These are phyloP conservation scores for Dendrostoma leiphaemia DNA, from an alignment of 2,329 filamentous ascomycete genomes.

Conservation along the genomic window DNA sequence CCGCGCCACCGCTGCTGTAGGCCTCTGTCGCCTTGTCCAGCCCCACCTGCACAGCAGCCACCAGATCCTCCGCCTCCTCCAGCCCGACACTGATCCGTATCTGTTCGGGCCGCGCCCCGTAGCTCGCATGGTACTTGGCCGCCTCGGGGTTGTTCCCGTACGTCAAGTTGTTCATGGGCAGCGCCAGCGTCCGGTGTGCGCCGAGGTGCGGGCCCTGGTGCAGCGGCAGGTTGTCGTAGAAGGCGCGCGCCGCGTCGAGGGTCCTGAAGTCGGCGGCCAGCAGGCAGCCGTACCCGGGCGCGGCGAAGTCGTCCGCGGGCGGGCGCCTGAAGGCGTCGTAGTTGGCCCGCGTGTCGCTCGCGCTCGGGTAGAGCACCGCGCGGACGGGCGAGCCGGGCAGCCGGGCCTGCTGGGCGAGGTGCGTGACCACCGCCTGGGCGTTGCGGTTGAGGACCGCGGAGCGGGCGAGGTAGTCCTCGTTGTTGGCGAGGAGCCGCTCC, in stretches of 20 bases:
- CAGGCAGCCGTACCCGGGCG: conserved; percentile 54
- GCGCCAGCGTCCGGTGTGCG: conserved; percentile 47
- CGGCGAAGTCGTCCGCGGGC: conserved; percentile 41
- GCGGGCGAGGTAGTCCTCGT: conserved; percentile 51
- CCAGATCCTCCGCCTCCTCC: conserved; percentile 40
- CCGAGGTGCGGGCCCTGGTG: conserved; percentile 54
- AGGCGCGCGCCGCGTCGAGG: conserved; percentile 38
- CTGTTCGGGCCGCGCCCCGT: conserved; percentile 38
- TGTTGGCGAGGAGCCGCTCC: conserved; percentile 44
- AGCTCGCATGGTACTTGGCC: conserved; percentile 33
- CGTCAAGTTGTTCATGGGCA: conserved; percentile 46
- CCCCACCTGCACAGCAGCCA: conserved; percentile 36
- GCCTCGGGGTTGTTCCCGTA: conserved; percentile 39
- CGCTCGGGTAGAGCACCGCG: conserved; percentile 43
- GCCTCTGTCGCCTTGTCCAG: conserved; percentile 25
- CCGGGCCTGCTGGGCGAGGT: conserved; percentile 36
- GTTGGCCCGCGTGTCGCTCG: conserved; percentile 31
- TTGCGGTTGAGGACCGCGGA: conserved; percentile 54
- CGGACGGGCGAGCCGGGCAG: conserved; percentile 40
- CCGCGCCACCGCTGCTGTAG: neutral
- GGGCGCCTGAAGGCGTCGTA: conserved; percentile 37
- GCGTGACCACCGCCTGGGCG: conserved; percentile 46
- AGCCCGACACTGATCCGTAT: conserved; percentile 47
- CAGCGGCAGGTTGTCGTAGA: conserved; percentile 48
- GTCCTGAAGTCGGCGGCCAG: conserved; percentile 49